A percentile compares a stretch with the other conserved stretches of the same genome.
Evolutionary conservation across 345 rosid genomes (phyloP).

Genomic region (Gossypium rotundifolium): DNA sequence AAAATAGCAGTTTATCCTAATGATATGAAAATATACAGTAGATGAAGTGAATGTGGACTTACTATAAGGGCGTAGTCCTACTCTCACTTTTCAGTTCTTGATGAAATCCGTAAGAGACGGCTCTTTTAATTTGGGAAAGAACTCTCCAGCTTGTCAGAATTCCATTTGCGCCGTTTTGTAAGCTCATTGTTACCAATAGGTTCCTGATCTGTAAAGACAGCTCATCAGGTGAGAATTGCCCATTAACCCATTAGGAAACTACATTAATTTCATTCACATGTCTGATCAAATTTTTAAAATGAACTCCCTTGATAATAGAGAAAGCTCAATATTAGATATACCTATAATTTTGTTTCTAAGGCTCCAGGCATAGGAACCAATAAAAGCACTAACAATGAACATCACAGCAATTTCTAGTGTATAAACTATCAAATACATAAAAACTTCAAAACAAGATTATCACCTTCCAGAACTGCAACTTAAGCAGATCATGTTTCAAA

Average conservation of each 20-base stretch:
- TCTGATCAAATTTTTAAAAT: not conserved
- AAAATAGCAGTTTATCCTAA: too few species aligned
- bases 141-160: constrained; percentile 36
- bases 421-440: not conserved
- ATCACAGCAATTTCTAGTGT: not conserved
- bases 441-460: not conserved
- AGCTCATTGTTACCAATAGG: constrained; percentile 53
- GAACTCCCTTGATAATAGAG: constrained; percentile 1
- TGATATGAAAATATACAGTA: too few species aligned
- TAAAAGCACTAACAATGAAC: not conserved
- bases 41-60: too few species aligned
- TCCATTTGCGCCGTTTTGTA: constrained; percentile 87
- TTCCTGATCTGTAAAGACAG: constrained; percentile 56
- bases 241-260: not conserved
- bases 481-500: not conserved
- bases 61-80: too few species aligned
- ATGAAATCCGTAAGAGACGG: too few species aligned
- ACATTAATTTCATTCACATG: not conserved
- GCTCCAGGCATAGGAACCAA: not conserved
- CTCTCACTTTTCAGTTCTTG: too few species aligned
- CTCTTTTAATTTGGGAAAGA: too few species aligned
- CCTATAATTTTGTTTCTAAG: not conserved
- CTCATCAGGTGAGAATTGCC: not conserved
- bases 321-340: not conserved
- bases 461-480: not conserved